Conservation (phyloP, 371 early-diverging fungal species). For the Ordospora pajunii region DNA sequence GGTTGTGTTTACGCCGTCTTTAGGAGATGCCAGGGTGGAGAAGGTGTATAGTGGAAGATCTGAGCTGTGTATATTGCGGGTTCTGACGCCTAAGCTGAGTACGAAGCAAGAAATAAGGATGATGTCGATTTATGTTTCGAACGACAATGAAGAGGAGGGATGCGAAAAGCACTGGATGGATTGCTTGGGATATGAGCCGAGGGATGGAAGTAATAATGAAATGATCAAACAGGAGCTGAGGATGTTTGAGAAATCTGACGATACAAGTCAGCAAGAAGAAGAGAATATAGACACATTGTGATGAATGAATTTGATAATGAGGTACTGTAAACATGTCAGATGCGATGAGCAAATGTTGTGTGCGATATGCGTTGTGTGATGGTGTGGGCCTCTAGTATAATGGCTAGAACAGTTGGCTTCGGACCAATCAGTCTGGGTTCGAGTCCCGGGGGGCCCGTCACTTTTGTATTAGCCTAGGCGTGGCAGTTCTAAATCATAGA, state of each 20-base stretch:
- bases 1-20: background rate
- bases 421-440: constrained; percentile 16
- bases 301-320: background rate
- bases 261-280: background rate
- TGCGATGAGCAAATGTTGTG: background rate
- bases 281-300: background rate
- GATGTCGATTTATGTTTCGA: background rate
- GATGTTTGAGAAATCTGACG: background rate
- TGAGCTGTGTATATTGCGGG: background rate
- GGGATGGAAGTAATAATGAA: background rate
- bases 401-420: constrained; percentile 18
- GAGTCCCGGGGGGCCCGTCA: background rate
- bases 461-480: background rate
- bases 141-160: background rate
- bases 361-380: too few species aligned
- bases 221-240: background rate
- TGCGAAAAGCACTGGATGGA: background rate
- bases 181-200: background rate
- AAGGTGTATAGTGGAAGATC: constrained; percentile 5
- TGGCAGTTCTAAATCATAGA: too few species aligned
- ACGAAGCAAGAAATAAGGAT: background rate
- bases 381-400: background rate
- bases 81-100: background rate
- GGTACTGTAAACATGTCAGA: background rate
- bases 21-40: background rate